phyloP scores from a whole-genome alignment of 106 monocot genomes.

The Iris macrosiphon region DNA sequence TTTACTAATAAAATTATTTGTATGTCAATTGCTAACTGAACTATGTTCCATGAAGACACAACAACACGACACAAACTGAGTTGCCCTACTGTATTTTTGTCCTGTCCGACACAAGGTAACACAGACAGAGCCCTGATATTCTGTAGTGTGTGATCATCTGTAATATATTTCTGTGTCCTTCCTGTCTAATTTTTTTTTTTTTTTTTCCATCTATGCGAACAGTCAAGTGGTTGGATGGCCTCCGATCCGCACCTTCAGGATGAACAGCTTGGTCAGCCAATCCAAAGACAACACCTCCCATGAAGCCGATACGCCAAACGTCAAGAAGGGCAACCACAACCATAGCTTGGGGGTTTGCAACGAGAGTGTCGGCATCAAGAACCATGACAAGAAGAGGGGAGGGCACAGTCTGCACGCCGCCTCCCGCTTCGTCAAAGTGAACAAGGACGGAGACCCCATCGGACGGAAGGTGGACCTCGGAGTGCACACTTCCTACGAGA shows the following conservation, averaged over 20 bases:
- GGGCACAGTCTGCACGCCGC: constrained; percentile 1
- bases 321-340: constrained; percentile 17
- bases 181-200: too few relatives aligned
- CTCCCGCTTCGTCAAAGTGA: constrained; percentile 71
- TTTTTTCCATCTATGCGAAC: constrained; percentile 5
- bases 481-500: constrained; percentile 52
- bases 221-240: constrained; percentile 93
- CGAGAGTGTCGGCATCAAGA: constrained; percentile 7
- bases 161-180: not conserved
- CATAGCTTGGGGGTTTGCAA: not conserved
- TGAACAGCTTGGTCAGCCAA: constrained; percentile 64
- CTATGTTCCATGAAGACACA: too few relatives aligned
- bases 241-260: constrained; percentile 71
- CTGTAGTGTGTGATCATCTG: not conserved
- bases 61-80: too few relatives aligned
- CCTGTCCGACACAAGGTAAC: too few relatives aligned
- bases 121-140: not conserved
- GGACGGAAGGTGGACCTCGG: constrained; percentile 86
- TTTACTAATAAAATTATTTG: too few relatives aligned
- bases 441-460: constrained; percentile 91
- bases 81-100: too few relatives aligned
- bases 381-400: constrained; percentile 5
- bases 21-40: too few relatives aligned
- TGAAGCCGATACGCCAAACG: not conserved
- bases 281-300: constrained; percentile 24